These are phyloP conservation scores for Neonectria coccinea DNA, from an alignment of 2,329 filamentous ascomycete genomes.

Conservation along the genomic window DNA sequence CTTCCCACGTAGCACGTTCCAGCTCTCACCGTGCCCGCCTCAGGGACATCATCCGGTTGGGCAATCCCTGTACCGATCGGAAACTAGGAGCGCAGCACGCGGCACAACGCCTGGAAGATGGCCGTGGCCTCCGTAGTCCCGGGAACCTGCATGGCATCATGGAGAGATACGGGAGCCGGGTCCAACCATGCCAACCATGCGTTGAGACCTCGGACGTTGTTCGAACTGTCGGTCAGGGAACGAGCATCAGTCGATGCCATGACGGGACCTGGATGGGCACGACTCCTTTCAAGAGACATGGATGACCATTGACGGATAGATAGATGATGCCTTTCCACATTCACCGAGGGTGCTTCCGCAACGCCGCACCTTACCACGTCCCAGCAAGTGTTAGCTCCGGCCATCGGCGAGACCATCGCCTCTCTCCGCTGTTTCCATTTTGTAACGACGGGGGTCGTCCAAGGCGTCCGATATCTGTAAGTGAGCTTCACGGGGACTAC, in stretches of 20 bases:
- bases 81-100: conserved; percentile 30
- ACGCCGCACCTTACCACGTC: conserved; percentile 2
- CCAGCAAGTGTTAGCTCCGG: conserved; percentile 2
- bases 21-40: conserved; percentile 36
- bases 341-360: conserved; percentile 14
- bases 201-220: conserved; percentile 21
- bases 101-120: conserved; percentile 20
- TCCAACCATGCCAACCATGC: conserved; percentile 30
- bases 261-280: conserved; percentile 21
- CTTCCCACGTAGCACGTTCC: conserved; percentile 20
- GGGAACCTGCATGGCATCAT: conserved; percentile 35
- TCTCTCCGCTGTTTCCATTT: not conserved
- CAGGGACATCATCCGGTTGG: conserved; percentile 43
- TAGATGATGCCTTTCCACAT: not conserved
- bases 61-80: conserved; percentile 36
- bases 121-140: conserved; percentile 35
- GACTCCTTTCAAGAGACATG: conserved; percentile 1
- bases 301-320: not conserved
- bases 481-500: not conserved
- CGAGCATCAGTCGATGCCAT: conserved; percentile 17
- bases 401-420: not conserved
- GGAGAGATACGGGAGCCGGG: conserved; percentile 24
- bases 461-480: not conserved
- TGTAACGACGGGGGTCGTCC: not conserved
- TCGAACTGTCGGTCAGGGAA: conserved; percentile 21